Evolutionary conservation across 2,329 filamentous ascomycete genomes (phyloP), one percentile per base, ranked within the genome.

Genomic region (Talaromyces marneffei): DNA sequence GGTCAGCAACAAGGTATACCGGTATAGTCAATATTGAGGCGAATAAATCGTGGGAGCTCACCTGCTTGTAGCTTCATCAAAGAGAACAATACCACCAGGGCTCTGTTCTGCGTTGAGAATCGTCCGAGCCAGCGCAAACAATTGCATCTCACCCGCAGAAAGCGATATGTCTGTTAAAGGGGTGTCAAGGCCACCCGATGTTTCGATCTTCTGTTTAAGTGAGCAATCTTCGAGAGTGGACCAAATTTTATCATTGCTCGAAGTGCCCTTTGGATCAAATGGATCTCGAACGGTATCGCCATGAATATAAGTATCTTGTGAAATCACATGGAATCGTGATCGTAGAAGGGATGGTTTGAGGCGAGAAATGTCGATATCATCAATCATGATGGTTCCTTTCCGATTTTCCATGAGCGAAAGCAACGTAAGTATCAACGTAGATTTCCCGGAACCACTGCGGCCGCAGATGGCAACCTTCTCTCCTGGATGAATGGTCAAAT

Each of bases 51-150:
- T 12, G 12, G 23, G 20, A 29, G 37, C 52, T 27, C 8, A 55
- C 52, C 52, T 55, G 33, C 52, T 39, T 37, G 33, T 55, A 40
- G 52, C 52, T 37, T 55, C 52, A 14, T 39, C 52, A n/a, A 55
- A 40, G 18, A 54, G 50, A 37, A 54, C 50, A 54, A 54, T 54
- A 31, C 50, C 50, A 54, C 50, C 50, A 37, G 50, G 50, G 5
- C 20, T 12, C 31, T 37, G 50, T 54, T 37, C 31, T 18, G 31
- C 50, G 20, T 39, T 37, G 20, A 55, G 52, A 27, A 55, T 39
- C 3, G 52, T 55, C 5, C 35, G 31, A 55, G 52, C 52, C 2
- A 55, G 33, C 12, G 33, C 52, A 5, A 55, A 55, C 10, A 55
- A 18, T 10, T 55, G 20, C 37, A 20, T 55, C 16, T 55, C 52